These are phyloP conservation scores for Tulasnella sp. DNA, from an alignment of 768 basidiomycete genomes.

Conservation along the genomic window DNA sequence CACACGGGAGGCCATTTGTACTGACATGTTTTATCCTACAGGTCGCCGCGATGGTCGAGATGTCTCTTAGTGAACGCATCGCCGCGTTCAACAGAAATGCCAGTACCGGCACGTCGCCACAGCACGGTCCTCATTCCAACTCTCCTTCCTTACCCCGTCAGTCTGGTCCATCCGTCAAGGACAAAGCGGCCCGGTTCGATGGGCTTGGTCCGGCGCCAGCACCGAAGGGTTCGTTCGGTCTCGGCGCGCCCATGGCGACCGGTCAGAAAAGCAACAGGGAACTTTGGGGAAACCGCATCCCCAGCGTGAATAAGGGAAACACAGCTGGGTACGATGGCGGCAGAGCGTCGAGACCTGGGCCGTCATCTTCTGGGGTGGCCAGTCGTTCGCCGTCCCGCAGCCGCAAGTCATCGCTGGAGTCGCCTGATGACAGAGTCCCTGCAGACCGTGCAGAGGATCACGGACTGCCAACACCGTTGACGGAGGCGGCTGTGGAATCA, in stretches of 20 bases:
- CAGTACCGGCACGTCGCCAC: not conserved
- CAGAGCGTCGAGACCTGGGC: not conserved
- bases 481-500: slow-evolving; percentile 12
- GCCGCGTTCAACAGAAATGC: slow-evolving; percentile 8
- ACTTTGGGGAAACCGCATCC: slow-evolving; percentile 20
- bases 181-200: slow-evolving; percentile 14
- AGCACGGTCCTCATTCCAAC: not conserved
- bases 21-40: too few species aligned
- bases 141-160: not conserved
- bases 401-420: slow-evolving; percentile 9
- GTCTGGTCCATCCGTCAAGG: slow-evolving; percentile 6
- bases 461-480: not conserved
- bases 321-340: not conserved
- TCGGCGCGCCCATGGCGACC: slow-evolving; percentile 16
- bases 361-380: not conserved
- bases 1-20: too few species aligned
- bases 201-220: slow-evolving; percentile 16
- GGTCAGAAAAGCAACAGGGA: slow-evolving; percentile 15
- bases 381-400: slow-evolving; percentile 5
- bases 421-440: not conserved
- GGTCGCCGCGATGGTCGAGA: too few species aligned
- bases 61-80: slow-evolving; percentile 15
- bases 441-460: not conserved
- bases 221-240: slow-evolving; percentile 18
- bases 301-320: not conserved